Base-by-base conservation (phyloP, 2,329 filamentous ascomycete genomes). In the Aureobasidium sp. region DNA sequence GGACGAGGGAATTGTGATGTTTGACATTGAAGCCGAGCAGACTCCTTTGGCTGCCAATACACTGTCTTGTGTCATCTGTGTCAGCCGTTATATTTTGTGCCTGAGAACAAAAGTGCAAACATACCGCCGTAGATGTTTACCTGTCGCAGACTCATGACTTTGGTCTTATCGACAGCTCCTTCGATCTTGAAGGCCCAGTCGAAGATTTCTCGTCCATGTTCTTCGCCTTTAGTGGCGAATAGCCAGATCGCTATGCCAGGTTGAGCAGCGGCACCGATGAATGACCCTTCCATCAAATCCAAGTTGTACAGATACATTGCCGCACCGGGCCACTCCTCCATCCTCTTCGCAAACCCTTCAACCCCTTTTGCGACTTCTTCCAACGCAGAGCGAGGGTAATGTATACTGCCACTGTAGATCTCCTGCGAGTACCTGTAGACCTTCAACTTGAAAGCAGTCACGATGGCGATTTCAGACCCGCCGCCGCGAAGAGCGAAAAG, bases 401-500 rank as follows among this genome's bases (percentile, higher is more conserved):
- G 44, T 12, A 61, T 25, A 20, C 31, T 34, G 1, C 58, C 58
- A 7, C 36, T 39, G 12, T 34, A 61, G 25, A 61, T 61, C 0
- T 22, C 12, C 11, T 52, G 45, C 2, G 58, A 25, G 27, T 42
- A 61, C 2, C 20, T n/a, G 9, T 44, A 27, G 4, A 48, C 47
- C 34, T 39, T 41, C 8, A 61, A 12, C 15, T 36, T 52, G 25
- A 61, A 61, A 6, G 45, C 36, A 12, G 47, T 52, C 4, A 61
- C 58, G 7, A 61, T 34, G 37, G 47, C 22, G n/a, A 17, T 1
- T 17, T 45, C 41, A 5, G 36, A 27, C 5, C 74, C 75, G 15
- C 74, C 74, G 1, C 75, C 76, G n/a, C 76, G 69, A 11, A 77
- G 65, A 5, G 74, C 75, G 74, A 74, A 78, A 15, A 77, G 67